phyloP scores from a whole-genome alignment of 352 stramenopile species.

The Globisporangium cylindrosporum region DNA sequence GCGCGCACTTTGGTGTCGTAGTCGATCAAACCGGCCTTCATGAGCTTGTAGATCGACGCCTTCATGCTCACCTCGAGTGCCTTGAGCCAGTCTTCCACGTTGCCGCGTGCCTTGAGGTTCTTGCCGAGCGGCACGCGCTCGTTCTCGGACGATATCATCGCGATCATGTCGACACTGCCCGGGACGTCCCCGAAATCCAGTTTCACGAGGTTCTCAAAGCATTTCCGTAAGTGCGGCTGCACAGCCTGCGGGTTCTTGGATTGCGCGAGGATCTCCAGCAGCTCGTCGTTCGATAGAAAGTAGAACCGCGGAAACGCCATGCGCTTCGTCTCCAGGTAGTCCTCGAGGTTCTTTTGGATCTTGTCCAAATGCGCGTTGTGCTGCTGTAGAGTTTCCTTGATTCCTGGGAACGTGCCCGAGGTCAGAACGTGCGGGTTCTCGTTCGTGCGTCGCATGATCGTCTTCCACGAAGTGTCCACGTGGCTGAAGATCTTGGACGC shows the following conservation, averaged over 20 bases:
- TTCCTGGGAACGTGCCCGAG: constrained; percentile 67
- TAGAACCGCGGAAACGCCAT: constrained; percentile 94
- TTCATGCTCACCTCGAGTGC: constrained; percentile 90
- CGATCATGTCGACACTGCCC: constrained; percentile 90
- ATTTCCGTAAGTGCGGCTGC: constrained; percentile 93
- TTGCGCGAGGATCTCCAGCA: constrained; percentile 94
- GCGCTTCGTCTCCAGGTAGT: constrained; percentile 92
- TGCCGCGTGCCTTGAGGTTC: constrained; percentile 91
- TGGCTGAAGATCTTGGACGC: constrained; percentile 90
- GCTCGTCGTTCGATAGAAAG: constrained; percentile 94
- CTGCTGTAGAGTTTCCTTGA: constrained; percentile 81
- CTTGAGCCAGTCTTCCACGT: constrained; percentile 88
- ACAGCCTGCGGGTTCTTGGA: constrained; percentile 94
- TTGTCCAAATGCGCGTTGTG: constrained; percentile 86
- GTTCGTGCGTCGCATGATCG: constrained; percentile 88
- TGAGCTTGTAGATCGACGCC: constrained; percentile 88
- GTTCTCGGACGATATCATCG: constrained; percentile 91
- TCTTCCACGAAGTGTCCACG: constrained; percentile 90
- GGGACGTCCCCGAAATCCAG: constrained; percentile 78
- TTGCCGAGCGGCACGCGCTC: constrained; percentile 87
- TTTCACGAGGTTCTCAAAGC: constrained; percentile 90
- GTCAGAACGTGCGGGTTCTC: constrained; percentile 88
- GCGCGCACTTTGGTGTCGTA: constrained; percentile 83
- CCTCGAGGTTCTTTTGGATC: constrained; percentile 91
- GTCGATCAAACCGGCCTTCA: constrained; percentile 90